Conservation (phyloP, 176 grass and related monocot genomes). For the Aegilops sharonensis region DNA sequence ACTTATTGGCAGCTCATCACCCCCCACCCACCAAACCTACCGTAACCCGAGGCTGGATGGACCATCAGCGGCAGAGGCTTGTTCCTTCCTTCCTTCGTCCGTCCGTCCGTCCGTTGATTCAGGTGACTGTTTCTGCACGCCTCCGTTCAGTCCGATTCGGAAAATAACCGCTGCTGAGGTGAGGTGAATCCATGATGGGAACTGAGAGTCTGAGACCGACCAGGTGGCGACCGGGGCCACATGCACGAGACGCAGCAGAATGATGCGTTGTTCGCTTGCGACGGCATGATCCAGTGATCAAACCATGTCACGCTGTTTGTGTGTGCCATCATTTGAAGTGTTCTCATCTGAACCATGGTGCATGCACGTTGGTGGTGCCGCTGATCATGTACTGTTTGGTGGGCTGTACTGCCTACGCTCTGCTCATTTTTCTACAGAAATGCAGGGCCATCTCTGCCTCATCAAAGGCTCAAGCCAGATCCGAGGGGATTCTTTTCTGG, state of each 20-base stretch:
- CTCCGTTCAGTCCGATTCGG: not conserved
- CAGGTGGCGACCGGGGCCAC: not conserved
- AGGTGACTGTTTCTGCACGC: not conserved
- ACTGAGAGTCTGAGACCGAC: not conserved
- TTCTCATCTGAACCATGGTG: slow-evolving; percentile 5
- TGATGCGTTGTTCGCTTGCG: not conserved
- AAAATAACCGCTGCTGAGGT: not conserved
- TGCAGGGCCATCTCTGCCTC: not conserved
- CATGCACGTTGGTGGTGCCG: not conserved
- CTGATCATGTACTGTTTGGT: not conserved
- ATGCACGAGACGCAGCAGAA: not conserved
- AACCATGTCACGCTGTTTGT: not conserved
- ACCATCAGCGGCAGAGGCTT: not conserved
- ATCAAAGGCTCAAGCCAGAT: not conserved
- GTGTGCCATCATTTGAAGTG: not conserved
- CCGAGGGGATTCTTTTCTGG: not conserved
- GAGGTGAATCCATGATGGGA: not conserved
- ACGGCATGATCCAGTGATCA: slow-evolving; percentile 10
- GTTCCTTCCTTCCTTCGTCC: not conserved
- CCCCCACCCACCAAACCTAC: not conserved
- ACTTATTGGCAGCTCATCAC: slow-evolving; percentile 1
- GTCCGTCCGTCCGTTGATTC: not conserved
- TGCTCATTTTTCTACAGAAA: not conserved
- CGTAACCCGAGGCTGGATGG: not conserved
- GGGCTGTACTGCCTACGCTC: not conserved